These are phyloP conservation scores for Takashimella tepidaria DNA, from an alignment of 1,284 basidiomycete genomes.

Conservation along the genomic window DNA sequence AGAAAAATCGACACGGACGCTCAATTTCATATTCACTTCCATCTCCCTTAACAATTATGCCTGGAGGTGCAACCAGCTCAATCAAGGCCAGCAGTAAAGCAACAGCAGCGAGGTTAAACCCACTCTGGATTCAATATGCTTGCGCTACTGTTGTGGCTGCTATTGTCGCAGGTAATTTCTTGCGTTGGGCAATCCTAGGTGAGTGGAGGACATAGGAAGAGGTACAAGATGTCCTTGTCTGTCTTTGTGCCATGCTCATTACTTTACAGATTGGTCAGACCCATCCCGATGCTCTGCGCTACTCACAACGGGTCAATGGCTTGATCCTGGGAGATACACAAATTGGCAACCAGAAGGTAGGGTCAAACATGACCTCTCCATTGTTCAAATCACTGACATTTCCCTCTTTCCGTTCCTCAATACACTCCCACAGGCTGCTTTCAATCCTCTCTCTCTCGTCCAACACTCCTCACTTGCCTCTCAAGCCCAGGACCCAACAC, in stretches of 20 bases:
- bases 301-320: conserved; percentile 68
- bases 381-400: conserved; percentile 5
- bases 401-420: too few species aligned
- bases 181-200: conserved; percentile 47
- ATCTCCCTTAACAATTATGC: too few species aligned
- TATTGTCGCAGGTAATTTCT: conserved; percentile 41
- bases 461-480: conserved; percentile 24
- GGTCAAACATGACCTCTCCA: conserved; percentile 23
- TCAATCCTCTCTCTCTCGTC: conserved; percentile 14
- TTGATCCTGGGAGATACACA: conserved; percentile 56
- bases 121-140: conserved; percentile 47
- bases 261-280: conserved; percentile 60
- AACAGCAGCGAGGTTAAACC: conserved; percentile 34
- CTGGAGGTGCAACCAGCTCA: too few species aligned
- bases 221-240: too few species aligned
- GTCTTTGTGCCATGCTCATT: background rate
- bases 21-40: too few species aligned
- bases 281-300: conserved; percentile 66
- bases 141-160: conserved; percentile 44
- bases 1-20: too few species aligned
- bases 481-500: conserved; percentile 20
- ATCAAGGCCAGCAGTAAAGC: conserved; percentile 4
- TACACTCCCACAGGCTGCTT: conserved; percentile 39
- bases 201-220: conserved; percentile 11
- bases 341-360: conserved; percentile 82